A percentile compares a stretch with the other conserved stretches of the same genome.
Evolutionary conservation across 2,329 filamentous ascomycete species (phyloP).

Genomic region (Elsinoe australis): DNA sequence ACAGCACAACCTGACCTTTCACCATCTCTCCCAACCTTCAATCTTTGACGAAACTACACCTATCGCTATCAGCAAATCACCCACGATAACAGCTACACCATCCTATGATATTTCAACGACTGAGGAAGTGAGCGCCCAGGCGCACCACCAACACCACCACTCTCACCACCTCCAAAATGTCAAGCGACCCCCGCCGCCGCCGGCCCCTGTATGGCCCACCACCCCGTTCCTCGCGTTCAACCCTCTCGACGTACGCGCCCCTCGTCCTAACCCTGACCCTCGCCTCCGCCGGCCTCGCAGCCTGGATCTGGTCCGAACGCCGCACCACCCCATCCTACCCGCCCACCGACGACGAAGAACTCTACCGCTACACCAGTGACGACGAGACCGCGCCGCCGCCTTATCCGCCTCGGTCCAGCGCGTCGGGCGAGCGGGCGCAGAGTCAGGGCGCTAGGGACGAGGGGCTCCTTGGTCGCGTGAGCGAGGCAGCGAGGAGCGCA

Average conservation of each 20-base stretch:
- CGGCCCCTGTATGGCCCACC: slow-evolving; percentile 36
- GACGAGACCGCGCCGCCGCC: slow-evolving; percentile 12
- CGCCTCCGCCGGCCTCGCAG: slow-evolving; percentile 75
- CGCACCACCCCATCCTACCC: slow-evolving; percentile 46
- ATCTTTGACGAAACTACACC: no score
- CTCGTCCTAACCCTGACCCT: slow-evolving; percentile 79
- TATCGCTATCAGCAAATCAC: neutral
- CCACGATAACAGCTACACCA: neutral
- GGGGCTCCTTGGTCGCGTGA: slow-evolving; percentile 67
- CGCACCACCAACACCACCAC: neutral
- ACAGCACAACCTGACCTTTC: neutral
- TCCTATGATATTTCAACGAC: no score
- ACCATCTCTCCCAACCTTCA: neutral
- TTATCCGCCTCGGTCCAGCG: slow-evolving; percentile 3
- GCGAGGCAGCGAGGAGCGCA: slow-evolving; percentile 70
- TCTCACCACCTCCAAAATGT: neutral
- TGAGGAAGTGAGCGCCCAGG: slow-evolving; percentile 11
- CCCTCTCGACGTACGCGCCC: slow-evolving; percentile 81
- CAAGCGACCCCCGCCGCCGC: slow-evolving; percentile 38
- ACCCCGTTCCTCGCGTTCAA: slow-evolving; percentile 42
- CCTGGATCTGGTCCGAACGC: slow-evolving; percentile 91
- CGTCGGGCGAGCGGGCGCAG: no score
- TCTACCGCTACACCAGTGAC: slow-evolving; percentile 33
- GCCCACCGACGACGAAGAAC: slow-evolving; percentile 55
- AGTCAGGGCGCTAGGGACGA: slow-evolving; percentile 32